phyloP scores from a whole-genome alignment of 2,329 filamentous ascomycete species.

The Aspergillus brasiliensis region DNA sequence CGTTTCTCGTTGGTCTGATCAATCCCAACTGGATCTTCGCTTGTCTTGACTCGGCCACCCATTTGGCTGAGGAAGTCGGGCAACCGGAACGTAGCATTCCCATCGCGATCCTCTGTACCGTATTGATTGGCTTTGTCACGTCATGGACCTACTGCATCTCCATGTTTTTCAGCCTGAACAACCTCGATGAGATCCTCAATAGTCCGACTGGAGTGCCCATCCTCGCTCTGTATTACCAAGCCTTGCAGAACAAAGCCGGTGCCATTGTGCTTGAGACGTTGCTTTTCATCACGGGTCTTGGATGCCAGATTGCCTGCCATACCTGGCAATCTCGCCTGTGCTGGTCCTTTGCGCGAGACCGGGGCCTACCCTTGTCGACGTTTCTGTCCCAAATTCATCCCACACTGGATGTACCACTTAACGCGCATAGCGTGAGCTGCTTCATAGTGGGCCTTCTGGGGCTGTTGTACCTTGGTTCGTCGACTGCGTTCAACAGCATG shows the following conservation, averaged over 20 bases:
- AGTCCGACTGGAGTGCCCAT: constrained; percentile 51
- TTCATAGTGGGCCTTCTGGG: constrained; percentile 50
- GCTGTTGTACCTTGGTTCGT: constrained; percentile 49
- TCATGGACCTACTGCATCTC: constrained; percentile 52
- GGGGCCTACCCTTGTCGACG: constrained; percentile 49
- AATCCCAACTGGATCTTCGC: constrained; percentile 56
- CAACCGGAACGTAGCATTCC: constrained; percentile 52
- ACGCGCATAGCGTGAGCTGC: constrained; percentile 47
- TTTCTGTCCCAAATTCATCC: constrained; percentile 46
- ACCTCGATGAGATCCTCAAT: constrained; percentile 44
- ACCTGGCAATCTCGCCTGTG: constrained; percentile 54
- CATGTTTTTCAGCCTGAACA: constrained; percentile 54
- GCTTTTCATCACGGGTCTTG: constrained; percentile 50
- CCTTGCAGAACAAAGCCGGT: constrained; percentile 43
- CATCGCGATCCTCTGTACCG: constrained; percentile 53
- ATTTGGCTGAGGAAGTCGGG: constrained; percentile 55
- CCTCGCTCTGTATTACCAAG: constrained; percentile 51
- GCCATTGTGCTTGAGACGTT: constrained; percentile 50
- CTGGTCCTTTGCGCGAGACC: constrained; percentile 57
- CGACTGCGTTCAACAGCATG: constrained; percentile 47
- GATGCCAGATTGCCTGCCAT: constrained; percentile 49
- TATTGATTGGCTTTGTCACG: constrained; percentile 53
- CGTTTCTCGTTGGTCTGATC: constrained; percentile 56
- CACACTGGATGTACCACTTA: constrained; percentile 47
- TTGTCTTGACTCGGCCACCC: constrained; percentile 54